A percentile compares a stretch with the other conserved stretches of the same genome.
phyloP scores from a whole-genome alignment of 345 rosid species.

The Citrus inodora region DNA sequence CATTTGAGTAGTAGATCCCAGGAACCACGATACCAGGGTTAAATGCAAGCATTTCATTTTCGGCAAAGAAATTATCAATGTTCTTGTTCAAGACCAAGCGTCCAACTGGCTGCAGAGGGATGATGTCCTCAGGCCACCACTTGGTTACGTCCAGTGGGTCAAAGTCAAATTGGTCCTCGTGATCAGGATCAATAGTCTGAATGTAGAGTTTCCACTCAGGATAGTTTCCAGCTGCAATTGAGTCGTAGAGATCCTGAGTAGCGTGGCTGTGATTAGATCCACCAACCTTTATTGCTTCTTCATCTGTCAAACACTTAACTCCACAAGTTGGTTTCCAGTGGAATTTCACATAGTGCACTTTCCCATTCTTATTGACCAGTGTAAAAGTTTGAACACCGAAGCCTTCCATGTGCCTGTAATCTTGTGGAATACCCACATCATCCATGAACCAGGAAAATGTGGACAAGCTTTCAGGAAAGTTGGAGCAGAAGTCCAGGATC shows the following conservation, averaged over 20 bases:
- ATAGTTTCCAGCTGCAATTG: constrained; percentile 89
- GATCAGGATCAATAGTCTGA: constrained; percentile 84
- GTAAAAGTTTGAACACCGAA: constrained; percentile 81
- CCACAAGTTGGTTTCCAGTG: constrained; percentile 99
- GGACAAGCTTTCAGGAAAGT: constrained; percentile 89
- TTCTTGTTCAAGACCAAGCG: constrained; percentile 94
- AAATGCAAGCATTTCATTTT: constrained; percentile 92
- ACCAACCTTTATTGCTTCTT: constrained; percentile 83
- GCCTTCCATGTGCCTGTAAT: constrained; percentile 99
- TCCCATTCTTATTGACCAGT: constrained; percentile 82
- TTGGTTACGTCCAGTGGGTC: constrained; percentile 97
- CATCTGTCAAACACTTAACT: constrained; percentile 68
- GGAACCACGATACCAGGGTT: constrained; percentile 93
- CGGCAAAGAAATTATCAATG: constrained; percentile 89
- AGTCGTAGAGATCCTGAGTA: constrained; percentile 85
- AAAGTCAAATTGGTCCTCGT: constrained; percentile 75
- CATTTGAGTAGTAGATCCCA: constrained; percentile 81
- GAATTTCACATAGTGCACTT: constrained; percentile 77
- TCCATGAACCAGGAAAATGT: constrained; percentile 84
- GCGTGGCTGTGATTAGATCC: constrained; percentile 98
- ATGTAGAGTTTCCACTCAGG: constrained; percentile 91
- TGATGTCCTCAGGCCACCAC: constrained; percentile 94
- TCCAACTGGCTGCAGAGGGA: constrained; percentile 95
- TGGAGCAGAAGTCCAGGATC: constrained; percentile 86
- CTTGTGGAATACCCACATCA: constrained; percentile 85